These are phyloP conservation scores for Penicillium waksmanii DNA, from an alignment of 495 filamentous ascomycete genomes.

Conservation along the genomic window DNA sequence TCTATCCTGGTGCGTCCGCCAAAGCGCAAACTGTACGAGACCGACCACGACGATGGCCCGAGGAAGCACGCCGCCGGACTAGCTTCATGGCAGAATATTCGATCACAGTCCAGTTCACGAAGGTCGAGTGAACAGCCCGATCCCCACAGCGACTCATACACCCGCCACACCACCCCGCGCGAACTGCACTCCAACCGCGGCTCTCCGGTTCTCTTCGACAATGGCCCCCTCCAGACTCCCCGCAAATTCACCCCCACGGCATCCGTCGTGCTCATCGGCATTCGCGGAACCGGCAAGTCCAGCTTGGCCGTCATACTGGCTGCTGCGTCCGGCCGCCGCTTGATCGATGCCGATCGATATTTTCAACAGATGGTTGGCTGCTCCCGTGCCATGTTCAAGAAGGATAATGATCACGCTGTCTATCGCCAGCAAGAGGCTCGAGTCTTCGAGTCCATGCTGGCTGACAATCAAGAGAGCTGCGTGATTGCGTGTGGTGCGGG, in stretches of 20 bases:
- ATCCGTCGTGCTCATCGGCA: constrained; percentile 75
- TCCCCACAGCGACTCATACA: constrained; percentile 25
- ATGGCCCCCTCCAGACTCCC: constrained; percentile 28
- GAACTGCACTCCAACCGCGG: constrained; percentile 37
- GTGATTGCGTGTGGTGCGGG: constrained; percentile 71
- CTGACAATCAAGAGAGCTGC: constrained; percentile 61
- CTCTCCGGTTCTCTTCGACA: constrained; percentile 40
- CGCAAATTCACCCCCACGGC: constrained; percentile 60
- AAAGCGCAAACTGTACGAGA: constrained; percentile 42
- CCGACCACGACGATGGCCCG: constrained; percentile 33
- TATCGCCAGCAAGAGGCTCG: constrained; percentile 65
- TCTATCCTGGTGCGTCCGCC: constrained; percentile 42
- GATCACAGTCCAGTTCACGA: constrained; percentile 18
- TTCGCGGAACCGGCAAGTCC: constrained; percentile 76
- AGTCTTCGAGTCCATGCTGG: constrained; percentile 66
- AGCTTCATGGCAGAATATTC: background rate
- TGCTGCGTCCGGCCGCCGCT: constrained; percentile 66
- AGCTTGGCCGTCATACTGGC: constrained; percentile 79
- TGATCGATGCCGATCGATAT: constrained; percentile 72
- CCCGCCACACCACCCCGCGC: constrained; percentile 26
- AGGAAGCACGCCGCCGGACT: constrained; percentile 19
- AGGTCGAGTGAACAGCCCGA: constrained; percentile 31
- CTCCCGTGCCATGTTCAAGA: constrained; percentile 62
- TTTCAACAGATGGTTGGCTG: constrained; percentile 70
- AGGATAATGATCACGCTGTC: constrained; percentile 58